A percentile compares a stretch with the other conserved stretches of the same genome.
These are phyloP conservation scores for Trypanosoma congolense DNA, from an alignment of 208 protist genomes.

Conservation along the genomic window DNA sequence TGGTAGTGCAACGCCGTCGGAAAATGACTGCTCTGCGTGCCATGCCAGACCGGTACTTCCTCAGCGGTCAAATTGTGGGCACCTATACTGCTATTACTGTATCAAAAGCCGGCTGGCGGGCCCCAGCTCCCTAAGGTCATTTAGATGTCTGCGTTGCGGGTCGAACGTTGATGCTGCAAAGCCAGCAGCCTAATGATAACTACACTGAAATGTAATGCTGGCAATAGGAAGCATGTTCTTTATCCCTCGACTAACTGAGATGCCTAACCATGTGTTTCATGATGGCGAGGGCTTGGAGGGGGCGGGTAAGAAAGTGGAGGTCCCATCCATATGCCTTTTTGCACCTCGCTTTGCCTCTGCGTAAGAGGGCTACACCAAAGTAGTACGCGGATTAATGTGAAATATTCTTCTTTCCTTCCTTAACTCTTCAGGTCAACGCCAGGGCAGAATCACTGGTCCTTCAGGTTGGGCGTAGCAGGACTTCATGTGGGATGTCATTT, in stretches of 20 bases:
- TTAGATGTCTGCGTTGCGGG: slow-evolving; percentile 72
- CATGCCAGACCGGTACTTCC: slow-evolving; percentile 47
- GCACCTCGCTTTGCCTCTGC: neutral
- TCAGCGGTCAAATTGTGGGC: slow-evolving; percentile 84
- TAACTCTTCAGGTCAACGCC: neutral
- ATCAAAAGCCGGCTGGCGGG: slow-evolving; percentile 81
- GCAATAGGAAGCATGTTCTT: no score
- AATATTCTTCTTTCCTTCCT: neutral
- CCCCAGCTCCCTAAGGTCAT: slow-evolving; percentile 48
- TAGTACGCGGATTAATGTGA: neutral
- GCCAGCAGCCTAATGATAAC: slow-evolving; percentile 1
- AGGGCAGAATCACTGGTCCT: neutral
- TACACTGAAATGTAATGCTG: no score
- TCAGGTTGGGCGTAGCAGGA: neutral
- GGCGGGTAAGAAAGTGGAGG: neutral
- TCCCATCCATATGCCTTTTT: no score
- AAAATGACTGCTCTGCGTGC: slow-evolving; percentile 78
- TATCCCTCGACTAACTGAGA: no score
- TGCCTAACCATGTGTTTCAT: no score
- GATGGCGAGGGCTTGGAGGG: neutral
- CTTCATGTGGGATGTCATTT: no score
- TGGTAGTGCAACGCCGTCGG: slow-evolving; percentile 19
- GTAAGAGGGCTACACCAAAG: no score
- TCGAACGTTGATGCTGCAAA: slow-evolving; percentile 39
- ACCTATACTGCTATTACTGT: slow-evolving; percentile 92